These are phyloP conservation scores for Plantago coronopus DNA, from an alignment of 305 asterid species.

Conservation along the genomic window DNA sequence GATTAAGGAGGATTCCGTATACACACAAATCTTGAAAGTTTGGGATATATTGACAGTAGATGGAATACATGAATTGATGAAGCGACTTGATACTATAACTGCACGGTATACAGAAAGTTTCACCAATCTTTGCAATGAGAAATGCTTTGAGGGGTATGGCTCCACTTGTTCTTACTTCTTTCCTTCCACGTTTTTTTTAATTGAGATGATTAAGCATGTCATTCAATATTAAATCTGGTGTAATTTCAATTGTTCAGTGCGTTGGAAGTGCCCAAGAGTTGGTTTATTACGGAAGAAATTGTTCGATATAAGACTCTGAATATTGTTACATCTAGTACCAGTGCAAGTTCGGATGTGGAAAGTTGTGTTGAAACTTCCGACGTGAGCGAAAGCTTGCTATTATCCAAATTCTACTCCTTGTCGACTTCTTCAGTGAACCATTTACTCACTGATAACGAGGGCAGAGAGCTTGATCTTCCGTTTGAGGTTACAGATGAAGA, in stretches of 20 bases:
- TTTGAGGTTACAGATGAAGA: conserved; percentile 69
- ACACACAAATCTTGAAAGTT: conserved; percentile 51
- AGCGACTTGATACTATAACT: conserved; percentile 45
- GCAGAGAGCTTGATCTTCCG: conserved; percentile 48
- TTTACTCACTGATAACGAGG: conserved; percentile 45
- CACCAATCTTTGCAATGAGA: conserved; percentile 48
- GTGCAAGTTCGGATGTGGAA: conserved; percentile 25
- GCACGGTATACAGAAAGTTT: conserved; percentile 48
- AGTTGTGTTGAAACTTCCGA: conserved; percentile 46
- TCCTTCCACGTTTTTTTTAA: too few relatives aligned
- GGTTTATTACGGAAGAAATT: conserved; percentile 36
- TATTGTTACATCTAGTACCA: conserved; percentile 10
- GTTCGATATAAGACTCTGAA: conserved; percentile 36
- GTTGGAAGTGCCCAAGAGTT: conserved; percentile 56
- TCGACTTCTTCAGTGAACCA: conserved; percentile 43
- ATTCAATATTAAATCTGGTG: too few relatives aligned
- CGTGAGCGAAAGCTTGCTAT: conserved; percentile 58
- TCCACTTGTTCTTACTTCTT: neutral
- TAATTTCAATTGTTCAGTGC: conserved; percentile 25
- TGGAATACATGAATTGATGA: conserved; percentile 42
- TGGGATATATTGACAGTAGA: conserved; percentile 54
- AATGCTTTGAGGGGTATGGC: conserved; percentile 47
- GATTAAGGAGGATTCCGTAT: conserved; percentile 27
- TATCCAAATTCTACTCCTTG: conserved; percentile 55
- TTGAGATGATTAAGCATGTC: too few relatives aligned